Conservation (phyloP, 192 early-diverging fungal genomes). For the Backusella luteola region DNA sequence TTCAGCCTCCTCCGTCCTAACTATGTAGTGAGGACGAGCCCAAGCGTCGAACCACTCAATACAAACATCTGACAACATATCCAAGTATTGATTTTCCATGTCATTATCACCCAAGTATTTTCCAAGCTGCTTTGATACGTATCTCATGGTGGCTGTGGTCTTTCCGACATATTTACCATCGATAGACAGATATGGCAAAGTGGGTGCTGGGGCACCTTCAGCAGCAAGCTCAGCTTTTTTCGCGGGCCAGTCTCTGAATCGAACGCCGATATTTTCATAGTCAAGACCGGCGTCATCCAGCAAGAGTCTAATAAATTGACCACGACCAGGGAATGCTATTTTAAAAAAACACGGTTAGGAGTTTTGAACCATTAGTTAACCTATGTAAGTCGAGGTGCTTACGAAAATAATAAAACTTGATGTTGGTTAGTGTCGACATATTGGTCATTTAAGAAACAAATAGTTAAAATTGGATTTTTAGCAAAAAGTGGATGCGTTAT, state of each 20-base stretch:
- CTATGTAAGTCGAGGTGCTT: background rate
- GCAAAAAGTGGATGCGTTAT: background rate
- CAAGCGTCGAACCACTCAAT: background rate
- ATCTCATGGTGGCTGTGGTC: background rate
- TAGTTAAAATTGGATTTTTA: background rate
- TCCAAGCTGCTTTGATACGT: background rate
- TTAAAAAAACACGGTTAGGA: background rate
- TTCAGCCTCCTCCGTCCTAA: background rate
- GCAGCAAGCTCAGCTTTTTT: background rate
- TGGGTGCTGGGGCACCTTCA: background rate
- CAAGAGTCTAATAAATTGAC: background rate
- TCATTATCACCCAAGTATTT: background rate
- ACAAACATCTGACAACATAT: background rate
- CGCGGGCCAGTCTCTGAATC: background rate
- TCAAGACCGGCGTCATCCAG: background rate
- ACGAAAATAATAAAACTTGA: background rate
- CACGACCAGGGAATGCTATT: background rate
- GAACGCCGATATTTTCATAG: background rate
- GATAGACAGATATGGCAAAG: background rate
- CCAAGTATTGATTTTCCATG: background rate
- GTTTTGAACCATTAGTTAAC: background rate
- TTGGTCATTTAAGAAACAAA: background rate
- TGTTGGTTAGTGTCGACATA: background rate
- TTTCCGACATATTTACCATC: background rate
- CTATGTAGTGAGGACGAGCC: background rate